These are phyloP conservation scores for Syncephalastrum sp. DNA, from an alignment of 371 early-diverging fungal species.

Conservation along the genomic window DNA sequence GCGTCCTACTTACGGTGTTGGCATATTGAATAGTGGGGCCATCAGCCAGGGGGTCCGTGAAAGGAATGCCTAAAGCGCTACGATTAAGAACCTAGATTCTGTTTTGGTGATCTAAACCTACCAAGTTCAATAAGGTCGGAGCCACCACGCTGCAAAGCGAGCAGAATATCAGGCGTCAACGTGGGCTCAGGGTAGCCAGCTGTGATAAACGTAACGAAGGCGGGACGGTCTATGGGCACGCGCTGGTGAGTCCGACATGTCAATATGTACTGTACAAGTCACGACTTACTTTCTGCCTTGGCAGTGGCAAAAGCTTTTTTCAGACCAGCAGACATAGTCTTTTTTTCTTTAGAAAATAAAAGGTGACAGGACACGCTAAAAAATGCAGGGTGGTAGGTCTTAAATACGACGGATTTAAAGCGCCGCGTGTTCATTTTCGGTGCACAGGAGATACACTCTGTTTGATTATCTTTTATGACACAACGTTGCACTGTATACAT, in stretches of 20 bases:
- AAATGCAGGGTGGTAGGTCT: neutral
- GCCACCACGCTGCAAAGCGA: constrained; percentile 89
- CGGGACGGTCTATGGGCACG: constrained; percentile 64
- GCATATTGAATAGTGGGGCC: constrained; percentile 96
- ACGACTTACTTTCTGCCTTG: constrained; percentile 41
- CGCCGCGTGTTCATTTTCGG: too few species aligned
- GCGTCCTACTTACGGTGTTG: constrained; percentile 60
- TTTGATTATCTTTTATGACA: too few species aligned
- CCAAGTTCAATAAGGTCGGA: constrained; percentile 97
- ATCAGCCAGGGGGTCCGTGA: constrained; percentile 97
- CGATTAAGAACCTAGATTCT: too few species aligned
- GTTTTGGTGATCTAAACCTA: constrained; percentile 19
- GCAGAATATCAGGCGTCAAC: constrained; percentile 78
- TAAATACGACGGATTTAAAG: too few species aligned
- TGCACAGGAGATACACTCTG: too few species aligned
- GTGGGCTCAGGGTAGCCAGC: constrained; percentile 87
- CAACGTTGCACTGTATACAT: too few species aligned
- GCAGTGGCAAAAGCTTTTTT: constrained; percentile 41
- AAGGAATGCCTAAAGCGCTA: constrained; percentile 75
- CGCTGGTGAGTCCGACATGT: too few species aligned
- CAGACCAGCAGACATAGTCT: constrained; percentile 44
- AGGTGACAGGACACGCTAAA: neutral
- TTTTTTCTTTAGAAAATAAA: constrained; percentile 1
- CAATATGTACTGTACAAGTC: too few species aligned
- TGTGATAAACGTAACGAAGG: constrained; percentile 92